Percentiles rank a stretch among this genome's conserved stretches.
Conservation (phyloP, 208 protist genomes). For the Acanthamoeba castellanii region DNA sequence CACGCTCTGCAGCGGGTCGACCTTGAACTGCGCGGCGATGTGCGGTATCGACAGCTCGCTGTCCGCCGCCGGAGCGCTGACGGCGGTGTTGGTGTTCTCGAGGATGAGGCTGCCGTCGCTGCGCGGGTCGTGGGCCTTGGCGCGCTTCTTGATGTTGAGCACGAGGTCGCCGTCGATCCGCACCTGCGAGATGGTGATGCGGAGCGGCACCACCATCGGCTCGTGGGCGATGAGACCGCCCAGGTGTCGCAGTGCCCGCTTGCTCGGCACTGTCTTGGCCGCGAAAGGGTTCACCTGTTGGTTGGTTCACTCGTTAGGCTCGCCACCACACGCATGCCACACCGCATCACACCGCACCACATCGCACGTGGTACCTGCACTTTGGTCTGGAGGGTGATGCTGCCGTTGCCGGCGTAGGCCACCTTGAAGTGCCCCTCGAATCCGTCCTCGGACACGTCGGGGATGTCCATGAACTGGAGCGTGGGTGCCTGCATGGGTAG, state of each 20-base stretch:
- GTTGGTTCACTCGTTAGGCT: neutral
- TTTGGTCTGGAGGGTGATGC: conserved; percentile 67
- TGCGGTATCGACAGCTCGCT: neutral
- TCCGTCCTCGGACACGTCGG: conserved; percentile 39
- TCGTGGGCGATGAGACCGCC: conserved; percentile 36
- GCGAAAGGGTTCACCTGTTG: conserved; percentile 32
- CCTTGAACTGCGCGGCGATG: conserved; percentile 42
- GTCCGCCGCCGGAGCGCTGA: neutral
- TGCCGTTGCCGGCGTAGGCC: conserved; percentile 52
- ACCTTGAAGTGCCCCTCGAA: conserved; percentile 56
- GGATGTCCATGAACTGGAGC: conserved; percentile 29
- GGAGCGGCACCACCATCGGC: conserved; percentile 54
- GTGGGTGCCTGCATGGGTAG: neutral
- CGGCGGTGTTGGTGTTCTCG: neutral
- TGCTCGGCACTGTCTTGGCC: conserved; percentile 28
- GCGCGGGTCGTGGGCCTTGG: neutral
- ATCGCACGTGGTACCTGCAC: conserved; percentile 17
- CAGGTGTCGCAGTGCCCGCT: conserved; percentile 54
- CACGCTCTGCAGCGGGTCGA: conserved; percentile 37
- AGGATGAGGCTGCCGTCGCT: conserved; percentile 38
- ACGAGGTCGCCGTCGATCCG: conserved; percentile 49
- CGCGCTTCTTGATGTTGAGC: conserved; percentile 30
- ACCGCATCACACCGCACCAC: neutral
- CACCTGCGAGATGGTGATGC: conserved; percentile 58
- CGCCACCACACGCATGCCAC: neutral